Conservation (phyloP, 2,329 filamentous ascomycete species). For the Aspergillus unguis region DNA sequence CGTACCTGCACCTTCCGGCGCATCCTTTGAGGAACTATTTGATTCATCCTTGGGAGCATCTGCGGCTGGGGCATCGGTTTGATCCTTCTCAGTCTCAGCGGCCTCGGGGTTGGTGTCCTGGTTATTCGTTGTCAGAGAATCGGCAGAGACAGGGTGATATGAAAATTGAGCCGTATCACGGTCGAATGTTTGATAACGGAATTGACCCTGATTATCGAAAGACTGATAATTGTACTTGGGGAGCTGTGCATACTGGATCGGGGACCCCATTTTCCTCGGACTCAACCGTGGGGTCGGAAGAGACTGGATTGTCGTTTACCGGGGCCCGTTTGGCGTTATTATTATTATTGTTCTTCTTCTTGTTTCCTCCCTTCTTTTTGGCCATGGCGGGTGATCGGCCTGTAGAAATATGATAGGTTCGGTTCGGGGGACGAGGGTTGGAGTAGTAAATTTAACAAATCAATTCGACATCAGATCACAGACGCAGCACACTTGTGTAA, state of each 20-base stretch:
- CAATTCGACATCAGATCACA: slow-evolving; percentile 22
- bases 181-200: slow-evolving; percentile 45
- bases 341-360: slow-evolving; percentile 34
- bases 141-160: slow-evolving; percentile 36
- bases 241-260: slow-evolving; percentile 44
- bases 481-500: slow-evolving; percentile 26
- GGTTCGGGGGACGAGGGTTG: slow-evolving; percentile 6
- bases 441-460: slow-evolving; percentile 24
- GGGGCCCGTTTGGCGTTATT: slow-evolving; percentile 25
- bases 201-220: slow-evolving; percentile 31
- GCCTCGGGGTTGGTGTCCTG: slow-evolving; percentile 34
- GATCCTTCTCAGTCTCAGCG: slow-evolving; percentile 27
- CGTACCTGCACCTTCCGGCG: slow-evolving; percentile 28
- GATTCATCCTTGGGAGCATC: slow-evolving; percentile 23
- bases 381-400: slow-evolving; percentile 36
- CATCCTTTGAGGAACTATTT: slow-evolving; percentile 24
- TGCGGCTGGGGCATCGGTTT: slow-evolving; percentile 11
- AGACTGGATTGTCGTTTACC: slow-evolving; percentile 26
- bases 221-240: slow-evolving; percentile 43
- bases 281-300: slow-evolving; percentile 20
- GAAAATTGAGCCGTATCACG: slow-evolving; percentile 36
- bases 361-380: slow-evolving; percentile 36
- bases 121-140: slow-evolving; percentile 36
- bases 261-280: no score
- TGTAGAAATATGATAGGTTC: slow-evolving; percentile 16